Conservation (phyloP, 805 yeast species). For the Candida endomychidarum region DNA sequence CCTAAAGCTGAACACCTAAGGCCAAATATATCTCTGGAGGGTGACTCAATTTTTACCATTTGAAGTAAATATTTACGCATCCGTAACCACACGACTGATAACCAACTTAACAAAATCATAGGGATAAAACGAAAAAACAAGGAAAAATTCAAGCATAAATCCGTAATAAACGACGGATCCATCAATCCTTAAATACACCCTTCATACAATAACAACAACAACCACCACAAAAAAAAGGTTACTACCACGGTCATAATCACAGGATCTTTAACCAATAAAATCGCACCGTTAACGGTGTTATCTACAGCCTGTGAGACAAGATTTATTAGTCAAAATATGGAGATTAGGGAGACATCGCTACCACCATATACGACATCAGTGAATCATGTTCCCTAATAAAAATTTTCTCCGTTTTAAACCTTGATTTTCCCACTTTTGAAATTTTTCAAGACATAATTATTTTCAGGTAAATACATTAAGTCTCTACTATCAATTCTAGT, state of each 20-base stretch:
- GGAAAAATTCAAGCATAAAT: too few relatives aligned
- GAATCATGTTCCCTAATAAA: slow-evolving; percentile 2
- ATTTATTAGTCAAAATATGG: slow-evolving; percentile 6
- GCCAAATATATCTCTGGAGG: too few relatives aligned
- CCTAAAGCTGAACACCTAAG: too few relatives aligned
- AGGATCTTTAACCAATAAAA: slow-evolving; percentile 9
- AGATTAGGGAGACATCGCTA: slow-evolving; percentile 1
- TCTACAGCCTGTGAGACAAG: slow-evolving; percentile 9
- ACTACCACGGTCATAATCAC: too few relatives aligned
- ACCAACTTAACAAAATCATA: too few relatives aligned
- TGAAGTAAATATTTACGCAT: slow-evolving; percentile 1
- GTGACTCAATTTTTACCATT: background rate
- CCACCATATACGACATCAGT: slow-evolving; percentile 1
- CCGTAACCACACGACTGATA: background rate
- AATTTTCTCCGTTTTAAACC: slow-evolving; percentile 6
- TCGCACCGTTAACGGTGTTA: slow-evolving; percentile 17
- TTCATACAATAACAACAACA: too few relatives aligned
- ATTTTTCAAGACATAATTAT: slow-evolving; percentile 4
- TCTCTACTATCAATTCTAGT: slow-evolving; percentile 2
- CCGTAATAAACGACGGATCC: too few relatives aligned
- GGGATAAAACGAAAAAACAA: too few relatives aligned
- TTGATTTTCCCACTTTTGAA: slow-evolving; percentile 1
- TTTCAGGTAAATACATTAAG: background rate
- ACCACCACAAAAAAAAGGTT: too few relatives aligned
- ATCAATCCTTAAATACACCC: too few relatives aligned